A percentile compares a stretch with the other conserved stretches of the same genome.
Evolutionary conservation across 306 rosid species (phyloP).

Genomic region (Medicago arabica): DNA sequence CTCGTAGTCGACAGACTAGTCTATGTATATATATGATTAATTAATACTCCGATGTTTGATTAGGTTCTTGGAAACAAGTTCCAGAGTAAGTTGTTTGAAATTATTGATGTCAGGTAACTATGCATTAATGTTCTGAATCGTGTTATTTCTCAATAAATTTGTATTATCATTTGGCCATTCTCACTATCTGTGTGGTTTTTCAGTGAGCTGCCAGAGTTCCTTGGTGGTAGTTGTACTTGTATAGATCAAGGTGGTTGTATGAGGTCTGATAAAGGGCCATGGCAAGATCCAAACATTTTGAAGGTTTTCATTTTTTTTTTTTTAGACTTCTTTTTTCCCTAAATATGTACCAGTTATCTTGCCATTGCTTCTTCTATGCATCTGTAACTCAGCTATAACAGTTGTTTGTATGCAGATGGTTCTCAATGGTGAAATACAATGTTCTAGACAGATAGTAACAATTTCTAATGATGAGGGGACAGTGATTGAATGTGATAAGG

Average conservation of each 20-base stretch:
- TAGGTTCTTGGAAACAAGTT: slow-evolving; percentile 91
- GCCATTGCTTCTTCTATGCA: slow-evolving; percentile 22
- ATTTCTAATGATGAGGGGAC: slow-evolving; percentile 64
- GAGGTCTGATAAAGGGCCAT: slow-evolving; percentile 93
- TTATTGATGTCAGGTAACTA: slow-evolving; percentile 78
- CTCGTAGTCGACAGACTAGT: slow-evolving; percentile 28
- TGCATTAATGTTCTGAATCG: slow-evolving; percentile 7
- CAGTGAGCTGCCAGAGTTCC: slow-evolving; percentile 89
- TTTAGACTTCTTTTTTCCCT: slow-evolving; percentile 22
- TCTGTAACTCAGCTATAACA: slow-evolving; percentile 33
- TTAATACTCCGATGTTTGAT: slow-evolving; percentile 42
- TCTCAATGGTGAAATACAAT: slow-evolving; percentile 73
- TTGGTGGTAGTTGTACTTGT: slow-evolving; percentile 90
- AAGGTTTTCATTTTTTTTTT: slow-evolving; percentile 56
- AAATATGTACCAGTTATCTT: slow-evolving; percentile 16
- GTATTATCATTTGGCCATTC: slow-evolving; percentile 23
- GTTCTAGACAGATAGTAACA: slow-evolving; percentile 75
- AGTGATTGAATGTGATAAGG: slow-evolving; percentile 65
- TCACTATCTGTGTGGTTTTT: slow-evolving; percentile 41
- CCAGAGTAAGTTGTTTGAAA: slow-evolving; percentile 77
- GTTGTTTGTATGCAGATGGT: slow-evolving; percentile 63
- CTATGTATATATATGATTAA: slow-evolving; percentile 22
- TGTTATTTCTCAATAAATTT: slow-evolving; percentile 31
- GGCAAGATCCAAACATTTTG: slow-evolving; percentile 80
- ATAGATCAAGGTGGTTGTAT: slow-evolving; percentile 78